Evolutionary conservation across 2,329 filamentous ascomycete genomes (phyloP).

Genomic region (Ceratocystis albifundus): DNA sequence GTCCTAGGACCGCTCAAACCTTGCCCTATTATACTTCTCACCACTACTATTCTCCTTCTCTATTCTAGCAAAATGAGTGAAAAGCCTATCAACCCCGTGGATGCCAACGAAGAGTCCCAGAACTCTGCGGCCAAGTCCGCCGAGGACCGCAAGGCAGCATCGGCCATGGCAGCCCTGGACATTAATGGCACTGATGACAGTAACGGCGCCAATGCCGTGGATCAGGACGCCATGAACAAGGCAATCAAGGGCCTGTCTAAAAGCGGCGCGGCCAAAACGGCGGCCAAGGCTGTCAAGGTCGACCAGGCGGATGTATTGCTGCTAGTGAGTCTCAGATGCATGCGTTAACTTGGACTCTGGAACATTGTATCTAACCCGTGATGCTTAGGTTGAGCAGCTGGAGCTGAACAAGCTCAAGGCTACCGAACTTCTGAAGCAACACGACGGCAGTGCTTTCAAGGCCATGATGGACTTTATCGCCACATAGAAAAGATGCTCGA

Average conservation of each 20-base stretch:
- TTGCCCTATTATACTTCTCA: neutral
- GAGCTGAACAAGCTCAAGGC: conserved; percentile 61
- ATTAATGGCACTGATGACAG: conserved; percentile 39
- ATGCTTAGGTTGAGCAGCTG: conserved; percentile 51
- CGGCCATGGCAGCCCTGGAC: conserved; percentile 61
- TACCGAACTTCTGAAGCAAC: conserved; percentile 58
- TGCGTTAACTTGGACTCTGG: neutral
- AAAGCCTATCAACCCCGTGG: conserved; percentile 1
- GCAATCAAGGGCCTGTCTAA: conserved; percentile 52
- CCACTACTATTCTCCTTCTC: neutral
- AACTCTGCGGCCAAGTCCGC: conserved; percentile 47
- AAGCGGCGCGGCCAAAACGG: conserved; percentile 19
- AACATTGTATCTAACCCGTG: neutral
- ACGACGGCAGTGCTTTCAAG: conserved; percentile 58
- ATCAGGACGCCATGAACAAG: conserved; percentile 58
- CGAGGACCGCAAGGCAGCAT: conserved; percentile 66
- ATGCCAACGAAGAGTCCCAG: conserved; percentile 46
- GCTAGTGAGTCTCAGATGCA: conserved; percentile 39
- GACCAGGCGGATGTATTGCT: conserved; percentile 59
- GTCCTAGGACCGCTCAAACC: neutral
- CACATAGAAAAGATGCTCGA: conserved; percentile 24
- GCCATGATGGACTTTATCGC: conserved; percentile 50
- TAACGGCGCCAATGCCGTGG: conserved; percentile 43
- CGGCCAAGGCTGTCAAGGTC: conserved; percentile 51
- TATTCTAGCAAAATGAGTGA: neutral